Conservation (phyloP, 768 basidiomycete genomes). For the Leccinum obscurum region DNA sequence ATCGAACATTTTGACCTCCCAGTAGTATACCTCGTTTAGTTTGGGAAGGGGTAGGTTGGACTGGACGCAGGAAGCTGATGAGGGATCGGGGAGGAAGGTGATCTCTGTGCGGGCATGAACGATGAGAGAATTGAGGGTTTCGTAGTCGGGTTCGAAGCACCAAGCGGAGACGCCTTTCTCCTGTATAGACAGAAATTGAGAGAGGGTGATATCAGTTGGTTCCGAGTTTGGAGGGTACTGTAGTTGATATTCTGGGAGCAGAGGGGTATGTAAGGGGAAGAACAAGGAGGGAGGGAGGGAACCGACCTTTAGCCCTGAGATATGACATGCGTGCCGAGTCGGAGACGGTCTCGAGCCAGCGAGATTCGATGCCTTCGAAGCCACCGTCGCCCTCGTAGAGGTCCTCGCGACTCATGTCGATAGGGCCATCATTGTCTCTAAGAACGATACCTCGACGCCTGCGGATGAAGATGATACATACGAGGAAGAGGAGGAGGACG, state of each 20-base stretch:
- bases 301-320: conserved; percentile 81
- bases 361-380: conserved; percentile 85
- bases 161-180: conserved; percentile 99
- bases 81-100: conserved; percentile 95
- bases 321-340: conserved; percentile 73
- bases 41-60: conserved; percentile 97
- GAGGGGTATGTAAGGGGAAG: conserved; percentile 9
- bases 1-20: conserved; percentile 99
- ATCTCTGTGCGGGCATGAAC: conserved; percentile 97
- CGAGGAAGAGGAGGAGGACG: conserved; percentile 86
- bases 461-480: conserved; percentile 85
- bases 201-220: conserved; percentile 96
- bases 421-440: conserved; percentile 86
- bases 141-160: conserved; percentile 99
- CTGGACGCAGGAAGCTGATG: conserved; percentile 92
- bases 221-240: conserved; percentile 96
- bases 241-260: conserved; percentile 64
- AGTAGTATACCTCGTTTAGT: conserved; percentile 98
- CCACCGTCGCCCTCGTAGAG: conserved; percentile 90
- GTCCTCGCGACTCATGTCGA: conserved; percentile 92
- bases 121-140: conserved; percentile 87
- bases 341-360: conserved; percentile 86
- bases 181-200: conserved; percentile 98
- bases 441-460: conserved; percentile 75
- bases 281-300: not conserved